Evolutionary conservation across 2,329 filamentous ascomycete genomes (phyloP).

Genomic region (Scedosporium boydii): DNA sequence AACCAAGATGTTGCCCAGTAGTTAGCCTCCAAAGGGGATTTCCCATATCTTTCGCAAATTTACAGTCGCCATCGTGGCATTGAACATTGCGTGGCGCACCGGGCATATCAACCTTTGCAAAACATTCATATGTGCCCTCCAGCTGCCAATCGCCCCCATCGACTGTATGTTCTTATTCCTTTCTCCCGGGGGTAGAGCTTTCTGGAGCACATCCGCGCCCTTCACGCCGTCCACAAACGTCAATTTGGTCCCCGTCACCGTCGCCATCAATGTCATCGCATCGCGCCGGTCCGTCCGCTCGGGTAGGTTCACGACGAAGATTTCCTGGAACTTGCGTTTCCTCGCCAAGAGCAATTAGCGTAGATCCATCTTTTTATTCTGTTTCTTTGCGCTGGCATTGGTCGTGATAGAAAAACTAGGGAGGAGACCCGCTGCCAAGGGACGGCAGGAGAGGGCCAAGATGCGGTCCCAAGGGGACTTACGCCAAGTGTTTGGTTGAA

Average conservation of each 20-base stretch:
- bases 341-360: neutral
- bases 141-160: constrained; percentile 13
- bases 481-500: constrained; percentile 7
- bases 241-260: constrained; percentile 32
- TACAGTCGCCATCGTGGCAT: too few relatives aligned
- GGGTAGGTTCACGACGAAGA: constrained; percentile 44
- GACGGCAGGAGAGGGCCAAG: neutral
- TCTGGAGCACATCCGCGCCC: constrained; percentile 26
- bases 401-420: too few relatives aligned
- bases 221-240: constrained; percentile 36
- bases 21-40: neutral
- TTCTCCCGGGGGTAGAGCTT: constrained; percentile 19
- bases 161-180: neutral
- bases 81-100: neutral
- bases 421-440: constrained; percentile 1
- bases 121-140: constrained; percentile 30
- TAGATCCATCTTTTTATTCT: neutral
- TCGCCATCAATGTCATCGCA: constrained; percentile 35
- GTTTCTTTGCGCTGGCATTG: neutral
- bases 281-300: constrained; percentile 41
- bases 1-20: neutral
- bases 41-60: too few relatives aligned
- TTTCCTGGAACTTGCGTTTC: constrained; percentile 37
- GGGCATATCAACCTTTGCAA: constrained; percentile 19
- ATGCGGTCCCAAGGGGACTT: neutral